Conservation (phyloP, 495 filamentous ascomycete species). For the Margaritispora aquatica region DNA sequence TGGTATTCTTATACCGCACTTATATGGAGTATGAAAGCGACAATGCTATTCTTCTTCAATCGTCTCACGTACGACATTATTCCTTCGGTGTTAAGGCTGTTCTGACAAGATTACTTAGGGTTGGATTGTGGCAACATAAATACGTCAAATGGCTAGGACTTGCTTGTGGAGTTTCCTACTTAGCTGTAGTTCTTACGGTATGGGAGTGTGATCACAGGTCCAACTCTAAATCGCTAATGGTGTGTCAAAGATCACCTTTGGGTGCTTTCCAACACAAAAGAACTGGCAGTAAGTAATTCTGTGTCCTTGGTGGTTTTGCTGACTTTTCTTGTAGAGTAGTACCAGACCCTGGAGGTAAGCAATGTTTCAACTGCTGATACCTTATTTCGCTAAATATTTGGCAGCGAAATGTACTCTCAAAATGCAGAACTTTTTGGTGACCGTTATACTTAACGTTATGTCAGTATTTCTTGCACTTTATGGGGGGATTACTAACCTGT, state of each 20-base stretch:
- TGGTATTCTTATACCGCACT: not conserved
- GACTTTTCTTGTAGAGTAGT: not conserved
- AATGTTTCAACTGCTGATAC: not conserved
- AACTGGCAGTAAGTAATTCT: not conserved
- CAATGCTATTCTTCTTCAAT: not conserved
- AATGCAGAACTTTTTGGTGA: not conserved
- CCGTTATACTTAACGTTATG: not conserved
- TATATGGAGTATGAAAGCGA: not conserved
- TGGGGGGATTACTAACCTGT: not conserved
- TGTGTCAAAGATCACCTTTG: not conserved
- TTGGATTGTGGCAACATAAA: not conserved
- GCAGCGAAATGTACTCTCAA: not conserved
- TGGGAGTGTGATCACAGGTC: not conserved
- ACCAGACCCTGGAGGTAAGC: not conserved
- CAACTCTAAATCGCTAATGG: too few relatives aligned
- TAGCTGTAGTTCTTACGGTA: not conserved
- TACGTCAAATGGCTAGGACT: not conserved
- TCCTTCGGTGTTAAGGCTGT: not conserved
- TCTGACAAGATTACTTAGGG: not conserved
- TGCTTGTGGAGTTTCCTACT: not conserved
- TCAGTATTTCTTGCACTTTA: not conserved
- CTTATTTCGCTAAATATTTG: not conserved
- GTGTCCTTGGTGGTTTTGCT: not conserved
- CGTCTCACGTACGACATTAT: not conserved
- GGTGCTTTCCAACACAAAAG: not conserved